Evolutionary conservation across 371 early-diverging fungal species (phyloP), one percentile per base, ranked within the genome.

Genomic region (Mucor piriformis): DNA sequence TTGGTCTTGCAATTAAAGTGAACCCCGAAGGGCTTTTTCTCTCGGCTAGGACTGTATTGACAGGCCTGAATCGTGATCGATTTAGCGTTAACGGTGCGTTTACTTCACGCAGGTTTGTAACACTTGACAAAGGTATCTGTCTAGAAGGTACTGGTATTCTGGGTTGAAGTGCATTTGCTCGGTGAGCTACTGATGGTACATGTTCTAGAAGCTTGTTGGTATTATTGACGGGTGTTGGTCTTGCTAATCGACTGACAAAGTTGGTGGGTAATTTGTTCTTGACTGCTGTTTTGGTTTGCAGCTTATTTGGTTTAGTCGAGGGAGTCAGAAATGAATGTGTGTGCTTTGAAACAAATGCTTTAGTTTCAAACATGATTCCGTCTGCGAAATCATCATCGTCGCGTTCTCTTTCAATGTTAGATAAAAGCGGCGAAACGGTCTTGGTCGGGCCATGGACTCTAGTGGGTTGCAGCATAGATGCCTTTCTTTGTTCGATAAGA

Each of bases 371-470:
- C 20, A 57, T 16, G 3, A 76, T 43, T 13, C 58, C 77, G 15
- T 71, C 62, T 24, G 46, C 53, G 50, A 73, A 73, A 23, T 76
- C 72, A 24, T 76, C 68, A 16, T 73, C 69, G 1, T 75, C 69
- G 3, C 52, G 52, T 47, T 72, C 67, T 8, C 55, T 47, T 46
- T 54, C 25, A 29, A 66, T 49, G 1, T 6, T 27, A 6, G 54
- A 32, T 29, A 50, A 23, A 16, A 42, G 40, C 1, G 3, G 16
- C 1, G 51, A 20, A 38, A 24, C 24, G 12, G 29, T 24, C 8
- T 24, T 35, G 34, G 2, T 18, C n/a, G 16, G 21, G 12, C 12
- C 24, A 23, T 24, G 23, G 10, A 12, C 1, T 12, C 1, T 20
- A 12, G n/a, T 16, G 7, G 10, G n/a, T 27, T 34, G 11, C 25